Base-by-base conservation (phyloP, 2,329 filamentous ascomycete genomes). In the Hypoxylon sp. region DNA sequence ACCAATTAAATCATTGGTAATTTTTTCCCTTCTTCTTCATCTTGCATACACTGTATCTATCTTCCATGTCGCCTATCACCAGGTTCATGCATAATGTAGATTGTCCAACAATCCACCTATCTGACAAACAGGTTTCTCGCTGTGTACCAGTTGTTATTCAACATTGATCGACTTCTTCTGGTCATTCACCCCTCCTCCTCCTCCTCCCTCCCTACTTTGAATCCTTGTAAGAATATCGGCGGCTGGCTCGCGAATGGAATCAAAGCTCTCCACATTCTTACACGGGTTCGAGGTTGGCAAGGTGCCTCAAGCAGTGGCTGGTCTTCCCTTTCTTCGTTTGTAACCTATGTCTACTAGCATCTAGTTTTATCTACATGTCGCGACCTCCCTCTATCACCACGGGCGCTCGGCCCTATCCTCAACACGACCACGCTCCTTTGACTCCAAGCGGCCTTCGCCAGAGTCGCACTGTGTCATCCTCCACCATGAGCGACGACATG, bases 381-480 rank as follows among this genome's bases (percentile, higher is more conserved):
- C 38, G 55, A 21, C 54, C 51, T 23, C 35, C 56, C 30, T 46
- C 61, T 1, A 52, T 52, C 19, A 42, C 56, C 2, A 44, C 52
- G 25, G 53, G 60, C 44, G 48, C 47, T 29, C 51, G 48, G 16
- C 52, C 55, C 8, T 54, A 53, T 19, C 40, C 54, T 17, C n/a
- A n/a, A n/a, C 60, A 65, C 38, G 56, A 65, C 27, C 66, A 68
- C 48, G 55, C 62, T 19, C 67, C 67, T 34, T 41, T 52, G 13
- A 69, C 60, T 3, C 67, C 67, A 23, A 69, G 67, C 35, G 56
- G 56, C 13, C 66, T 69, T 32, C 67, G 67, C 9, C 62, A 66
- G 49, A 68, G 65, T 44, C 62, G 58, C 25, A 68, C 65, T 7
- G 36, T 62, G 16, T 68, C 66, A 19, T 64, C 61, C 8, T 62